Base-by-base conservation (phyloP, 805 yeast species). In the Starmerella vitae region DNA sequence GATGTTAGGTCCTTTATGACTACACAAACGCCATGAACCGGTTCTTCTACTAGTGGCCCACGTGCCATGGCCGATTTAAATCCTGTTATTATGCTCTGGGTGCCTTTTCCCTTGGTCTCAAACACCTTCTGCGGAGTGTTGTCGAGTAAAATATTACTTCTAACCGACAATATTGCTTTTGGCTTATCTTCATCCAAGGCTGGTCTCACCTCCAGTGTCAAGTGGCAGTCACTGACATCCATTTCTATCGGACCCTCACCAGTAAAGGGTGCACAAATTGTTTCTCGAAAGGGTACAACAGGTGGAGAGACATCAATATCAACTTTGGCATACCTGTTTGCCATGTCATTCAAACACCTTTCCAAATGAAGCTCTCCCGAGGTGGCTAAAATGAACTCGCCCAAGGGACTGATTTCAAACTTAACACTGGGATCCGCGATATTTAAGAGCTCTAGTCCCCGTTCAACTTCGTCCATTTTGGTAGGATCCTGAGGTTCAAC, bases 321-420 rank as follows among this genome's bases (percentile, higher is more conserved):
- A 49, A 85, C 73, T 10, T 86, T 85, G 0, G 97, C 96, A 68
- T 85, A 91, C 49, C 97, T 67, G n/a, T 43, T 39, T 39, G 71
- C 74, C 53, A 91, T 63, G 61, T 91, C 99, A 53, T 84, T 85
- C 48, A 91, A 59, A 59, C 98, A 91, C 54, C 98, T 71, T 54
- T 91, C 99, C 30, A 91, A 65, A 64, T 91, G 99, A 46, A 91
- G 66, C 59, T 91, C 98, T 36, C 99, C 99, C 8, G 98, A 95
- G 8, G 94, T 86, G 33, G 93, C 83, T 50, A 91, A 65, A 47
- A 91, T 85, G 49, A 82, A 81, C 59, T 91, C 99, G 41, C 99
- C 99, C 7, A 77, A 74, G 42, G 83, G 94, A 51, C 82, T 86
- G 31, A 84, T 66, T 52, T 72, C 79, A 41, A 86, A 78, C 50